Base-by-base conservation (phyloP, 2,329 filamentous ascomycete species). In the Leptodontidium sp. region DNA sequence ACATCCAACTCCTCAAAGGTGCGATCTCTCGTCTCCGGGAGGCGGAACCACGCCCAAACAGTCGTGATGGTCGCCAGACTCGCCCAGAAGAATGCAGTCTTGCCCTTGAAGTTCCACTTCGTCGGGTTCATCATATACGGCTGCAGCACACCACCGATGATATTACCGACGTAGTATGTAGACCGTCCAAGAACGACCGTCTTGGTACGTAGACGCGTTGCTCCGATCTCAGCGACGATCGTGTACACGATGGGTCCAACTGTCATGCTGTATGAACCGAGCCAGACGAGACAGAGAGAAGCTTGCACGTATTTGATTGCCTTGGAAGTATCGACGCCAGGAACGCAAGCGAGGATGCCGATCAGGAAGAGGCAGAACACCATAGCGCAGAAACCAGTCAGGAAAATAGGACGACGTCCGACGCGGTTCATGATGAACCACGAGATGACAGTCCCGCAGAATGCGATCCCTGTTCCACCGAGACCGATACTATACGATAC, bases 401-500 rank as follows among this genome's bases (percentile, higher is more conserved):
- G 80, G 71, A 84, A 84, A 58, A 87, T 81, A 2, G 81, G 80
- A 4, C 84, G 81, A 4, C 85, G 82, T 15, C 85, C 85, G 70
- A 84, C 82, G 2, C 81, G 77, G 7, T 79, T 75, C 58, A 84
- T 80, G 8, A 84, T 80, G 57, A 79, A 79, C 85, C 85, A 87
- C 1, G 83, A 84, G 15, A 82, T 65, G 0, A 87, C 75, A 1
- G 84, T 87, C 24, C 82, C 83, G 2, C 84, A 77, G 72, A 85
- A 84, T 7, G 84, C 85, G 57, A 87, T 81, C 8, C 73, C 76
- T 47, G 78, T 79, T 32, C 76, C 74, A 0, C 82, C 86, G 72
- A 88, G 83, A 14, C 83, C 83, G 75, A 88, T 85, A 9, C 82
- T 78, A 69, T 87, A 88, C 0, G 86, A 81, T 15, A 82, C 78